Evolutionary conservation across 2,329 filamentous ascomycete genomes (phyloP).

Genomic region (Metarhizium robertsii): DNA sequence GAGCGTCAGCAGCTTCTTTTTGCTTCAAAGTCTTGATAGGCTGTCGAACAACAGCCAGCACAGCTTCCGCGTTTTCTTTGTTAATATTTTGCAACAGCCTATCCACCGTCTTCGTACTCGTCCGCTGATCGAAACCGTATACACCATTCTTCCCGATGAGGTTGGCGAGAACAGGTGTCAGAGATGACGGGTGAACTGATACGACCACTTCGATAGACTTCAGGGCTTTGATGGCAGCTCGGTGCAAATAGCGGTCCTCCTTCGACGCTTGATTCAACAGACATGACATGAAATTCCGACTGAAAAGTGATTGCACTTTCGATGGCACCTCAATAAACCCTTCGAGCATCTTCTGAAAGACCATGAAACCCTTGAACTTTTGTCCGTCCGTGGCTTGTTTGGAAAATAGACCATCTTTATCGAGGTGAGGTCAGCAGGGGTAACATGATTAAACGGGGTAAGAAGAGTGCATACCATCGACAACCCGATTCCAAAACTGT

Average conservation of each 20-base stretch:
- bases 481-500: slow-evolving; percentile 76
- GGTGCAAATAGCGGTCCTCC: slow-evolving; percentile 69
- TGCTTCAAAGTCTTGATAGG: slow-evolving; percentile 25
- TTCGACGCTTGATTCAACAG: slow-evolving; percentile 75
- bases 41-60: slow-evolving; percentile 38
- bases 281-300: slow-evolving; percentile 71
- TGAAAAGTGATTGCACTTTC: slow-evolving; percentile 58
- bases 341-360: slow-evolving; percentile 68
- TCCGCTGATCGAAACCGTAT: slow-evolving; percentile 77
- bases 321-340: slow-evolving; percentile 34
- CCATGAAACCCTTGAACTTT: slow-evolving; percentile 84
- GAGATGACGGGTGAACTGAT: slow-evolving; percentile 48
- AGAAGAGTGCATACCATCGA: slow-evolving; percentile 59
- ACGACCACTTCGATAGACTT: slow-evolving; percentile 59
- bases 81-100: slow-evolving; percentile 56
- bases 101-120: slow-evolving; percentile 78
- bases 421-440: slow-evolving; percentile 12
- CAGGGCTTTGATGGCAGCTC: slow-evolving; percentile 67
- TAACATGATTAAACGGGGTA: neutral
- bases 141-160: slow-evolving; percentile 62
- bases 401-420: slow-evolving; percentile 70
- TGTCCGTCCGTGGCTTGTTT: slow-evolving; percentile 74
- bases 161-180: slow-evolving; percentile 52
- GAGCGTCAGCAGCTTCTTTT: slow-evolving; percentile 18
- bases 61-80: slow-evolving; percentile 41